Evolutionary conservation across 768 basidiomycete genomes (phyloP).

Genomic region (Mycena epipterygia): DNA sequence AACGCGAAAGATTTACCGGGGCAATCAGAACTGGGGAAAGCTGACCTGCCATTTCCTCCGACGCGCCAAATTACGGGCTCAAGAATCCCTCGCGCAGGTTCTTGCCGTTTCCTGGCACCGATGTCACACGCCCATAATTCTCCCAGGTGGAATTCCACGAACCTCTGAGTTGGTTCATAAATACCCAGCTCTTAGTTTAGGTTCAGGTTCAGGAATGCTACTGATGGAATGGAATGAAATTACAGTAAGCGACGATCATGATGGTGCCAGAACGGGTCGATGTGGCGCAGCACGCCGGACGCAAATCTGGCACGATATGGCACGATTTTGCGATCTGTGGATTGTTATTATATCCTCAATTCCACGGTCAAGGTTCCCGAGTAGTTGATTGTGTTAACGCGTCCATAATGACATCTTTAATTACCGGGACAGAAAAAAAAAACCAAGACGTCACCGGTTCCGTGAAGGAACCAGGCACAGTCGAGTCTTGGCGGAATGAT

Average conservation of each 20-base stretch:
- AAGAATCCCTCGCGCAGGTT: constrained; percentile 15
- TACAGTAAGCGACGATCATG: constrained; percentile 31
- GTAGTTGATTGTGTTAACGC: too few species aligned
- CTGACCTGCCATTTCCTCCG: constrained; percentile 28
- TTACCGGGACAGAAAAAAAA: neutral
- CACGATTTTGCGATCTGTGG: too few species aligned
- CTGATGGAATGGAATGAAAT: neutral
- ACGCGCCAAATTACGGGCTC: constrained; percentile 35
- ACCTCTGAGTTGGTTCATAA: constrained; percentile 2
- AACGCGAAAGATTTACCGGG: constrained; percentile 10
- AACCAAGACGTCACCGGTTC: neutral
- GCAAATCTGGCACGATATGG: neutral
- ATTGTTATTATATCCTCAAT: too few species aligned
- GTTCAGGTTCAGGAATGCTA: neutral
- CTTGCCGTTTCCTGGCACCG: constrained; percentile 11
- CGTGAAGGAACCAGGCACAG: neutral
- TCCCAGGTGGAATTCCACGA: constrained; percentile 14
- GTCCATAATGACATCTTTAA: too few species aligned
- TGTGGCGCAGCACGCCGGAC: constrained; percentile 28
- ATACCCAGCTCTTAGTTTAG: neutral
- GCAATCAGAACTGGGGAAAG: constrained; percentile 23
- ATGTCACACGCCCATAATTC: constrained; percentile 8
- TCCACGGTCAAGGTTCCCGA: too few species aligned
- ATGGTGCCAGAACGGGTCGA: neutral
- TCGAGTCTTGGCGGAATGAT: neutral